Conservation (phyloP, 495 filamentous ascomycete genomes). For the Neurospora pannonica region DNA sequence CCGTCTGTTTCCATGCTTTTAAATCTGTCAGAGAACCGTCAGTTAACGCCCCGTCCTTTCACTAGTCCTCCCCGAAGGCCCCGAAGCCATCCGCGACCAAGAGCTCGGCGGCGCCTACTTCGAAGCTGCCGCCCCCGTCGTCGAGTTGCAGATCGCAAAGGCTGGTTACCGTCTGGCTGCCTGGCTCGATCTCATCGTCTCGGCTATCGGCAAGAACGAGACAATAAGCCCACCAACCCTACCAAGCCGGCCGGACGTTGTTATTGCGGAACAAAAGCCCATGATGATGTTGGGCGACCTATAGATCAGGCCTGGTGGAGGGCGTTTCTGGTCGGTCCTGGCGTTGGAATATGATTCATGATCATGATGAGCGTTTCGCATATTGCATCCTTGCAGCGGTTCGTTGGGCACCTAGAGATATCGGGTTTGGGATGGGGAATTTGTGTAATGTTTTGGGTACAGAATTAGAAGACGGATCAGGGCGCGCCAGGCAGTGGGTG, state of each 20-base stretch:
- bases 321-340: background rate
- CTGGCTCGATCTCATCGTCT: constrained; percentile 49
- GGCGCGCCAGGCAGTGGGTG: background rate
- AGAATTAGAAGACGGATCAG: background rate
- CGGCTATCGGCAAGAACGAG: constrained; percentile 9
- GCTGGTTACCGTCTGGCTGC: constrained; percentile 60
- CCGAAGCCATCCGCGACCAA: constrained; percentile 40
- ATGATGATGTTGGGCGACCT: background rate
- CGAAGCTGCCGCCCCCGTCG: constrained; percentile 50
- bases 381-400: background rate
- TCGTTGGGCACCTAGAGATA: background rate
- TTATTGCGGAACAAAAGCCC: background rate
- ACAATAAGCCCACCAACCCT: background rate
- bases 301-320: background rate
- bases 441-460: background rate
- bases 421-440: background rate
- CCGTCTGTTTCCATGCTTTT: background rate
- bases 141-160: constrained; percentile 66
- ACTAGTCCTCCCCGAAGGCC: constrained; percentile 47
- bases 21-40: background rate
- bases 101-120: constrained; percentile 58
- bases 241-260: background rate
- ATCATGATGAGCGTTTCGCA: background rate
- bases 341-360: background rate
- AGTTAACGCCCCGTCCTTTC: background rate